Base-by-base conservation (phyloP, 1,284 basidiomycete species). In the Dichomitus squalens region DNA sequence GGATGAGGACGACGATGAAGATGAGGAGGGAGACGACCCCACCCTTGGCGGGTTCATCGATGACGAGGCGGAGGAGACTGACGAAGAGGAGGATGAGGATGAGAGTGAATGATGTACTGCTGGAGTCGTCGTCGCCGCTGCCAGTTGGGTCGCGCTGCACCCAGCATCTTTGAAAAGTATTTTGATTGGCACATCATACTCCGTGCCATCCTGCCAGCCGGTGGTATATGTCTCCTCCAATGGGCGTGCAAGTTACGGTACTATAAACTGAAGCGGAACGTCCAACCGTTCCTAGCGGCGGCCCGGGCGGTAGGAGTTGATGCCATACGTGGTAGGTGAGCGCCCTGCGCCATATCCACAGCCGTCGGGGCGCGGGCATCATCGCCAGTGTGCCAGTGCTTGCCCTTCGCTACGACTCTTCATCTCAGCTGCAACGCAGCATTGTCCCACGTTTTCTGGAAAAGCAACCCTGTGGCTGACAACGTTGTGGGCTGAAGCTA, bases 61-160 rank as follows among this genome's bases (percentile, higher is more conserved):
- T 65, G 88, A 88, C 59, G 87, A 89, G 64, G 87, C 85, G 18
- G 88, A 91, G 55, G 88, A 90, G 66, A 82, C 82, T 64, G 79
- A 82, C 53, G 84, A 84, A 27, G 76, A 76, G 29, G 77, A 79
- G 34, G 84, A 83, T 6, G 84, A 85, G 2, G 83, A 84, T 27
- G 85, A 79, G 60, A 79, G 79, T 57, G 76, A 79, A 43, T 71
- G 57, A 59, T 49, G 43, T 50, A 9, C 46, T 52, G 44, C 16
- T 36, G 29, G 34, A 35, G 9, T 5, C 29, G 20, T 4, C 23
- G 20, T 20, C 34, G 23, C 23, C 21, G n/a, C 16, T 11, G 14
- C 7, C 38, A 6, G 21, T 38, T 14, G n/a, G 12, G 43, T 14
- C 7, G 11, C 16, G 27, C 25, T n/a, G 34, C 18, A 18, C 47